These are phyloP conservation scores for Clarireedia paspali DNA, from an alignment of 2,329 filamentous ascomycete genomes.

Conservation along the genomic window DNA sequence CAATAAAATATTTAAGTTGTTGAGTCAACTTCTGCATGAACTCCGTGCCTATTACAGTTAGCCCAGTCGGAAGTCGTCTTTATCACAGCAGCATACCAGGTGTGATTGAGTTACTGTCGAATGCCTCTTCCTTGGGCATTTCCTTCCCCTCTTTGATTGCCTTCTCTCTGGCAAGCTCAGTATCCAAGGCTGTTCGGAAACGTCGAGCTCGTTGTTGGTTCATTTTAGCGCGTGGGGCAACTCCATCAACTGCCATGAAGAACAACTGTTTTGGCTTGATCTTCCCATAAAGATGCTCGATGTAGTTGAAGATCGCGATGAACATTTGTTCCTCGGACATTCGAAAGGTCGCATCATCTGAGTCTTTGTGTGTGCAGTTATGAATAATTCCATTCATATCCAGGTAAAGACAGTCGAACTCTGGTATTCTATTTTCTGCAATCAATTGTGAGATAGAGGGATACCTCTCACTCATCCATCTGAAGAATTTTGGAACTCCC, in stretches of 20 bases:
- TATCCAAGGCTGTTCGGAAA: slow-evolving; percentile 90
- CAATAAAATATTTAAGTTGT: slow-evolving; percentile 97
- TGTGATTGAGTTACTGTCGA: slow-evolving; percentile 99
- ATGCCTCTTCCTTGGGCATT: slow-evolving; percentile 89
- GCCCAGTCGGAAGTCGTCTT: neutral
- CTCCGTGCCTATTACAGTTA: slow-evolving; percentile 52
- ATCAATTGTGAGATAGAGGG: slow-evolving; percentile 97
- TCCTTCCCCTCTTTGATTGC: slow-evolving; percentile 82
- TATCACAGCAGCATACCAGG: slow-evolving; percentile 47
- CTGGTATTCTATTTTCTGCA: slow-evolving; percentile 95
- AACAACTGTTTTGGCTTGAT: slow-evolving; percentile 98
- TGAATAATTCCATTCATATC: slow-evolving; percentile 99
- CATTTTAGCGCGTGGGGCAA: slow-evolving; percentile 98
- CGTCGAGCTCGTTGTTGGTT: slow-evolving; percentile 95
- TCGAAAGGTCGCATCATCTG: slow-evolving; percentile 83
- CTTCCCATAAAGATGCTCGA: slow-evolving; percentile 96
- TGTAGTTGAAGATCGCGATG: slow-evolving; percentile 99
- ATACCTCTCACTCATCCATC: slow-evolving; percentile 99
- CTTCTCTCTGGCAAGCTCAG: slow-evolving; percentile 83
- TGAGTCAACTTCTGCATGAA: slow-evolving; percentile 96
- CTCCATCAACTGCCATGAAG: slow-evolving; percentile 99
- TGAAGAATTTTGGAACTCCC: slow-evolving; percentile 47
- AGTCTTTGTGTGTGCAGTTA: slow-evolving; percentile 78
- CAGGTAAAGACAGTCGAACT: slow-evolving; percentile 95
- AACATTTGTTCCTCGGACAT: slow-evolving; percentile 99